Base-by-base conservation (phyloP, 2,329 filamentous ascomycete species). In the Phoma sp. region DNA sequence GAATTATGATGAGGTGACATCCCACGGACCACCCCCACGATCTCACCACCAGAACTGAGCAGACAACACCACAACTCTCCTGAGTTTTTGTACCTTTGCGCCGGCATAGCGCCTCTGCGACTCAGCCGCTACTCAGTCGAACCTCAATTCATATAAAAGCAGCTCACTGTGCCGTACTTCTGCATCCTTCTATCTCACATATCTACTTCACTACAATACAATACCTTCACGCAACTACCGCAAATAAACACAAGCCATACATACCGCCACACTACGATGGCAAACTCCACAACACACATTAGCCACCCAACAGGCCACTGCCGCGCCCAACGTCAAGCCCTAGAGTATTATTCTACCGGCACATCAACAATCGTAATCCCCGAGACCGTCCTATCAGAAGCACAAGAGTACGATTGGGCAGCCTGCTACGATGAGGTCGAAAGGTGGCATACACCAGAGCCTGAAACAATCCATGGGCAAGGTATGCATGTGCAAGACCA, bases 241-340 rank as follows among this genome's bases (percentile, higher is more conserved):
- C 17, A 19, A 43, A 6, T 15, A 31, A 29, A 10, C 15, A 24
- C 22, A 40, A 15, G n/a, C n/a, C 19, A 24, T 12, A 40, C 9
- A 9, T 21, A 19, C 10, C 21, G 9, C n/a, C 19, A 29, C 15
- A 21, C 15, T 21, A 27, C 40, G n/a, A 52, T 45, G 41, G 40
- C 22, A 29, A 35, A 3, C 31, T 35, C 24, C 15, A 41, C 33
- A 22, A 13, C 47, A 5, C 46, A 31, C n/a, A 27, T 31, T 7
- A n/a, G 6, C 22, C 31, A 25, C n/a, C 46, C 36, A 50, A 52
- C 57, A 25, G 66, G 63, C 40, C 66, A 70, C 59, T 67, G 65
- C 37, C 63, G 66, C 33, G 68, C 68, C 12, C 66, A 69, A 36
- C 66, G 61, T 24, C 57, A 55, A 31, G 63, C 62, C 17, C 55